These are phyloP conservation scores for Fennellomyces sp. DNA, from an alignment of 371 early-diverging fungal genomes.

Conservation along the genomic window DNA sequence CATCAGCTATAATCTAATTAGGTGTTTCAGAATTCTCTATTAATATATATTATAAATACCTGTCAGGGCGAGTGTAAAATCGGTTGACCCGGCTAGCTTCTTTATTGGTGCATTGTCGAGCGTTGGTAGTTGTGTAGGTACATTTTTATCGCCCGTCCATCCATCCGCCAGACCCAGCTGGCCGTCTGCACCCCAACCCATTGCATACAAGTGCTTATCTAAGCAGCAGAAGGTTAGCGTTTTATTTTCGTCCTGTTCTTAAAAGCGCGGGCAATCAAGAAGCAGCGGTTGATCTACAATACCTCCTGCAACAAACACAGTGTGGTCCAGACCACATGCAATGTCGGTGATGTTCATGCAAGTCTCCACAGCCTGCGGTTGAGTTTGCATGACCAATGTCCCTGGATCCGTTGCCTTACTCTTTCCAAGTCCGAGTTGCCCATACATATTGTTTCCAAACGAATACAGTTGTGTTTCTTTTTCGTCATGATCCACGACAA, in stretches of 20 bases:
- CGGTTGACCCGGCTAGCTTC: conserved; percentile 68
- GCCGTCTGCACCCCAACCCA: conserved; percentile 88
- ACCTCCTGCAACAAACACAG: conserved; percentile 63
- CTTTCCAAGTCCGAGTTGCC: conserved; percentile 63
- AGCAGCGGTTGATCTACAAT: not conserved
- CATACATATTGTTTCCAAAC: conserved; percentile 73
- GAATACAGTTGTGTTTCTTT: conserved; percentile 47
- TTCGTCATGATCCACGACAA: conserved; percentile 26
- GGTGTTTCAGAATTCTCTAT: too few relatives aligned
- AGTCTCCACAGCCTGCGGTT: conserved; percentile 19
- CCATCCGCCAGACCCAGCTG: conserved; percentile 70
- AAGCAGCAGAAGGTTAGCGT: conserved; percentile 4
- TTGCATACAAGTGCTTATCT: conserved; percentile 51
- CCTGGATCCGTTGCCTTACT: conserved; percentile 38
- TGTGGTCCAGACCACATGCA: conserved; percentile 78
- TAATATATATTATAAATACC: too few relatives aligned
- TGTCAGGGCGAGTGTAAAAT: conserved; percentile 69
- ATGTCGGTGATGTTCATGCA: conserved; percentile 49
- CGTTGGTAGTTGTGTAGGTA: conserved; percentile 50
- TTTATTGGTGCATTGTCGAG: conserved; percentile 36
- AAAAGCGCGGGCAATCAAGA: not conserved
- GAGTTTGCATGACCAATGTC: conserved; percentile 18
- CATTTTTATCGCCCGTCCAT: conserved; percentile 41
- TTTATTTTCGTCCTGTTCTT: not conserved
- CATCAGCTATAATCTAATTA: conserved; percentile 28